Evolutionary conservation across 768 basidiomycete genomes (phyloP), one percentile per base, ranked within the genome.

Genomic region (Cyclocybe aegerita): DNA sequence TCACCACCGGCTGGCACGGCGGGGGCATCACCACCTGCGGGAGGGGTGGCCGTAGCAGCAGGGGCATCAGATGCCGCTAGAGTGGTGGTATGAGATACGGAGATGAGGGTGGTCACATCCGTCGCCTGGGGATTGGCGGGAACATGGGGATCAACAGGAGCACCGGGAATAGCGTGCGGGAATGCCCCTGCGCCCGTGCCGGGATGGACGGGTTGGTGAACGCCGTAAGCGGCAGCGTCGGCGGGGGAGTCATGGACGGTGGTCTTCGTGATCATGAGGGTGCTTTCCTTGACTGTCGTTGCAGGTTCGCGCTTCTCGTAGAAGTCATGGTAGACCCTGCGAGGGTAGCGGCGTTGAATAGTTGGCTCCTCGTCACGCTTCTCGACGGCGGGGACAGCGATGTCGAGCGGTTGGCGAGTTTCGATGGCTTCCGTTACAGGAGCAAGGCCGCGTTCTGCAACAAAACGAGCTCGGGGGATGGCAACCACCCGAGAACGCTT

Each of bases 241-340:
- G 54, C 58, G 11, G 61, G 61, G n/a, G 57, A 57, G 43, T 63
- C 61, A 48, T 56, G 54, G 37, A 54, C 46, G 15, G 58, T 60
- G 43, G 43, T 48, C 54, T 61, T 61, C 14, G 48, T 46, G 38
- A 49, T 48, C 30, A 54, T 51, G 30, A 60, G 35, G 10, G 53
- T 54, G 40, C 49, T 55, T 50, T 63, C 62, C 60, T 63, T 63
- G 43, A 63, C 49, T 9, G 54, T 51, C 8, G 60, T 60, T 2
- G 51, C 58, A 41, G 60, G 61, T 38, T 60, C 53, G 39, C 67
- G 67, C 56, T 65, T 65, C 62, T 65, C 64, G 54, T 64, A 67
- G 49, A 63, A 55, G 35, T 70, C 62, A 39, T 60, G 50, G 43
- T 60, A 58, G 31, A 55, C 50, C 12, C 61, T 58, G 15, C 68